phyloP scores from a whole-genome alignment of 176 grass and related monocot genomes.

The Lolium multiflorum region DNA sequence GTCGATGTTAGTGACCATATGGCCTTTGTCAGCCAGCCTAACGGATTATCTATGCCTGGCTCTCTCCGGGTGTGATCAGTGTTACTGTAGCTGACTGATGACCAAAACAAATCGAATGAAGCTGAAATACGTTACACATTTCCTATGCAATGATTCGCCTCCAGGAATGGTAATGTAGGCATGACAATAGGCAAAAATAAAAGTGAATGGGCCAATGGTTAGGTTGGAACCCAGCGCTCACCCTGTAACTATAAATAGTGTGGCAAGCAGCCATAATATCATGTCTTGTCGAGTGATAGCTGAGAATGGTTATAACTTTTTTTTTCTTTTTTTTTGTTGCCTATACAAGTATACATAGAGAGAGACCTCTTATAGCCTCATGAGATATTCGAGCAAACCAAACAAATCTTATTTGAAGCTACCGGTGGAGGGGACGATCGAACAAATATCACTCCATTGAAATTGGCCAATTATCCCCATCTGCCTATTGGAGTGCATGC shows the following conservation, averaged over 20 bases:
- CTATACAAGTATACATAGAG: background rate
- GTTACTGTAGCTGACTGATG: background rate
- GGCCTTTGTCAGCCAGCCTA: too few relatives aligned
- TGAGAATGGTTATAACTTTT: background rate
- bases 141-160: background rate
- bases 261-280: background rate
- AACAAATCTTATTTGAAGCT: background rate
- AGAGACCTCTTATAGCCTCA: background rate
- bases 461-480: too few relatives aligned
- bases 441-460: too few relatives aligned
- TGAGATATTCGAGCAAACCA: background rate
- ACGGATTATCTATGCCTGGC: background rate
- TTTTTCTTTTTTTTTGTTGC: background rate
- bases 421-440: too few relatives aligned
- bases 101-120: background rate
- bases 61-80: background rate
- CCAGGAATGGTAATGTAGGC: background rate
- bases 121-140: background rate
- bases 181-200: background rate
- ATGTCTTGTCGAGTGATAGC: background rate
- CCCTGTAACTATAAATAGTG: background rate
- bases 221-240: background rate
- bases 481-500: too few relatives aligned
- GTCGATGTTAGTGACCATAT: background rate
- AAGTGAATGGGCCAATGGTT: background rate